phyloP scores from a whole-genome alignment of 2,329 filamentous ascomycete species.

The Aschersonia sp. region DNA sequence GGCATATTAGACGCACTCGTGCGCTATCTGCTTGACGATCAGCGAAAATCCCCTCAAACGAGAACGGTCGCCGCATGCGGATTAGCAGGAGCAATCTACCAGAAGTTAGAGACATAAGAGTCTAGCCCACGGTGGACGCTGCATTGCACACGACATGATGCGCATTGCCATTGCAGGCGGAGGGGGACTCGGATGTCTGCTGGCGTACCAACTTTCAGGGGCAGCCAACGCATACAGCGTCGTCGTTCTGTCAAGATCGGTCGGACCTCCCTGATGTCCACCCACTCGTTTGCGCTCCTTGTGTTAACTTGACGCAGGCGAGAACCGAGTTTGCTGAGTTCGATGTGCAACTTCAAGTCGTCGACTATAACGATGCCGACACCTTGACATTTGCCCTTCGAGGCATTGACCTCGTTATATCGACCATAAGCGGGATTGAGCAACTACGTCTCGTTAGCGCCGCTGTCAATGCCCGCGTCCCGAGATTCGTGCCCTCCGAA shows the following conservation, averaged over 20 bases:
- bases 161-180: slow-evolving; percentile 33
- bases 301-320: slow-evolving; percentile 22
- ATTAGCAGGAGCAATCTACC: not conserved
- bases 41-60: slow-evolving; percentile 2
- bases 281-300: not conserved
- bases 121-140: slow-evolving; percentile 6
- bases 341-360: slow-evolving; percentile 51
- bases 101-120: slow-evolving; percentile 1
- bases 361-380: slow-evolving; percentile 48
- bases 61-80: slow-evolving; percentile 1
- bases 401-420: slow-evolving; percentile 62
- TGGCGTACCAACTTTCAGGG: slow-evolving; percentile 41
- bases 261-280: slow-evolving; percentile 6
- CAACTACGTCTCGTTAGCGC: slow-evolving; percentile 63
- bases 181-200: slow-evolving; percentile 27
- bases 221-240: slow-evolving; percentile 47
- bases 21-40: slow-evolving; percentile 1
- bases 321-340: slow-evolving; percentile 38
- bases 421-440: slow-evolving; percentile 50
- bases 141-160: slow-evolving; percentile 22
- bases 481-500: slow-evolving; percentile 60
- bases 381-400: slow-evolving; percentile 51
- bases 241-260: slow-evolving; percentile 50
- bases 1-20: slow-evolving; percentile 6
- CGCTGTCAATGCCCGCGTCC: slow-evolving; percentile 48